phyloP scores from a whole-genome alignment of 441 rosid species.

The Theobroma grandiflorum region DNA sequence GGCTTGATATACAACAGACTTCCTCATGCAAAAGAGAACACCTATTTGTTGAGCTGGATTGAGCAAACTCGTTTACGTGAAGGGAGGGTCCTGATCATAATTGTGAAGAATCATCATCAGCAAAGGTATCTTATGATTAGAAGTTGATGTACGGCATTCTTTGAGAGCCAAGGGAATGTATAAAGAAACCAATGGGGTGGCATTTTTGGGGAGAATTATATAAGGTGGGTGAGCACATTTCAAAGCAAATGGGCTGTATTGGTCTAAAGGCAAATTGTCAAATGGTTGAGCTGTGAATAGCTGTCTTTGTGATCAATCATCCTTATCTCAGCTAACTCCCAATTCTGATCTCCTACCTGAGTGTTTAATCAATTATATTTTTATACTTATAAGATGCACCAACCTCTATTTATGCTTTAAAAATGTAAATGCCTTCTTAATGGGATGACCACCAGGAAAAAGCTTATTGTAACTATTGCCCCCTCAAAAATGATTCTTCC shows the following conservation, averaged over 20 bases:
- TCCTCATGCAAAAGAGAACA: not conserved
- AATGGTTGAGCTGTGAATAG: constrained; percentile 25
- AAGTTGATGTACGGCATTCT: not conserved
- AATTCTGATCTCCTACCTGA: constrained; percentile 27
- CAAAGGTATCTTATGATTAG: not conserved
- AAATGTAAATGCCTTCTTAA: not conserved
- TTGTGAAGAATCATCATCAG: not conserved
- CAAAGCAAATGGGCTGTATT: not conserved
- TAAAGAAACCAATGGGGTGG: not conserved
- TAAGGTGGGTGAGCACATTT: not conserved
- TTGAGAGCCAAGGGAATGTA: not conserved
- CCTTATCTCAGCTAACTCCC: constrained; percentile 4
- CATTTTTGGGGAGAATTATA: not conserved
- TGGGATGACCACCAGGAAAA: not conserved
- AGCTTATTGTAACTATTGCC: too few relatives aligned
- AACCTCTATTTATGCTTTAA: constrained; percentile 18
- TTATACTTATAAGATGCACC: constrained; percentile 23
- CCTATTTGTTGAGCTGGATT: constrained; percentile 1
- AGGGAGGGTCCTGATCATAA: not conserved
- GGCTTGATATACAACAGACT: not conserved
- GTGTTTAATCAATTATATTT: constrained; percentile 11
- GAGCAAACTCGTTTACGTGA: constrained; percentile 9
- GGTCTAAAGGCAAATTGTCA: constrained; percentile 2
- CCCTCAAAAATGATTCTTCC: not conserved
- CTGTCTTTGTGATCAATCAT: constrained; percentile 22